Conservation (phyloP, 2,329 filamentous ascomycete species). For the Alternaria solani region DNA sequence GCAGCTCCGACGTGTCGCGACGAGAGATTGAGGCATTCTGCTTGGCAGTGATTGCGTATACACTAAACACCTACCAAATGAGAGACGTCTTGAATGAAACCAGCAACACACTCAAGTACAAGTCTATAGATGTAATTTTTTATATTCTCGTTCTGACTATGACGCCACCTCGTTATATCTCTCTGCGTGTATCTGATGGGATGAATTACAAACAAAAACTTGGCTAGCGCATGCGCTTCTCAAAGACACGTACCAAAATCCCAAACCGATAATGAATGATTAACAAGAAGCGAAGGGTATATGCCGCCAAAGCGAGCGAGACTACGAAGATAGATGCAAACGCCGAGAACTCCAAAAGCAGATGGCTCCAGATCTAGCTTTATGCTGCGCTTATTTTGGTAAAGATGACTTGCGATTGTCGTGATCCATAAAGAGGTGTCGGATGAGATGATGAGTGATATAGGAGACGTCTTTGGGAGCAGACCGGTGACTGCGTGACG, state of each 20-base stretch:
- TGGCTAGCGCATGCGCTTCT: background rate
- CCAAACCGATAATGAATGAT: background rate
- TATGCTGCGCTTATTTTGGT: background rate
- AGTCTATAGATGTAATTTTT: background rate
- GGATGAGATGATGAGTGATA: background rate
- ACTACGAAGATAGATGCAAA: background rate
- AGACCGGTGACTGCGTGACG: background rate
- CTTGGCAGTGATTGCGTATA: too few species aligned
- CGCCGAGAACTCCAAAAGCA: background rate
- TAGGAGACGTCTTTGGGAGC: background rate
- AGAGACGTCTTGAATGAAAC: background rate
- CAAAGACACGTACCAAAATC: background rate
- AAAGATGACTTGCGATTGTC: background rate
- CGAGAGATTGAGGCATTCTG: too few species aligned
- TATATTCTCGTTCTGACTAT: background rate
- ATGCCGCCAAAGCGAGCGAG: constrained; percentile 3
- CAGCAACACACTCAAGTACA: background rate
- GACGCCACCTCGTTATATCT: background rate
- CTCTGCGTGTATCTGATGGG: background rate
- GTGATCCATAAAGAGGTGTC: constrained; percentile 2
- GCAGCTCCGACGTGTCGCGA: too few species aligned
- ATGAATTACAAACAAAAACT: background rate
- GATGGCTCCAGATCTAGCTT: background rate
- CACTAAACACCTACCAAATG: too few species aligned
- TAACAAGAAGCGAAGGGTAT: constrained; percentile 11